phyloP scores from a whole-genome alignment of 495 filamentous ascomycete species.

The Bryoglossum gracile region DNA sequence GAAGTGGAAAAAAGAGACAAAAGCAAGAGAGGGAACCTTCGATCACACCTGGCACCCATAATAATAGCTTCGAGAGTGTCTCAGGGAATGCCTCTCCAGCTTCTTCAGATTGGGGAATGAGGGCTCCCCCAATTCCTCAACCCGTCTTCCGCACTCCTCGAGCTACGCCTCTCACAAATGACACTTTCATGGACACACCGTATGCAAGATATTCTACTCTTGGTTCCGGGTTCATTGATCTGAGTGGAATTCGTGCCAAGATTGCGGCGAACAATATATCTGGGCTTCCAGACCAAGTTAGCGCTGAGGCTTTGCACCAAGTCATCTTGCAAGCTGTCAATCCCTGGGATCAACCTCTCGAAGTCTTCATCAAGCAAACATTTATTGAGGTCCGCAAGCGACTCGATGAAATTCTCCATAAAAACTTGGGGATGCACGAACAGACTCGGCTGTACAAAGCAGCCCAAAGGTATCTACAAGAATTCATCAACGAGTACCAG shows the following conservation, averaged over 20 bases:
- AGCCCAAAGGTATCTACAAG: background rate
- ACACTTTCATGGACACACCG: background rate
- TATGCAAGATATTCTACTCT: conserved; percentile 1
- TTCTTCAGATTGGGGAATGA: too few species aligned
- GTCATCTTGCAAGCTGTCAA: conserved; percentile 3
- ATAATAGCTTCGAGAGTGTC: too few species aligned
- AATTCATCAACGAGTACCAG: conserved; percentile 6
- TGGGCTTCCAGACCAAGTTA: conserved; percentile 13
- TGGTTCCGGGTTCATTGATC: conserved; percentile 4
- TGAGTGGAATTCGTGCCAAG: conserved; percentile 7
- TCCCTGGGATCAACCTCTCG: conserved; percentile 15
- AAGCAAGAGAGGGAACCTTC: too few species aligned
- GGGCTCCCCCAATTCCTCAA: too few species aligned
- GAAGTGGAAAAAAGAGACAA: too few species aligned
- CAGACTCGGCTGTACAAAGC: conserved; percentile 14
- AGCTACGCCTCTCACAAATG: too few species aligned
- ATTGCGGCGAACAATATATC: conserved; percentile 6
- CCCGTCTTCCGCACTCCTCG: too few species aligned
- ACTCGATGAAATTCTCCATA: background rate
- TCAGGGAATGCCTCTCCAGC: too few species aligned
- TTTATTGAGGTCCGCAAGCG: conserved; percentile 4
- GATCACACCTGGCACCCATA: too few species aligned
- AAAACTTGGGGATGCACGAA: conserved; percentile 3
- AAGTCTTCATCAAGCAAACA: conserved; percentile 7
- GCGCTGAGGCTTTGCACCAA: conserved; percentile 1